Percentiles rank a stretch among this genome's conserved stretches.
These are phyloP conservation scores for Suillus variegatus DNA, from an alignment of 768 basidiomycete species.

Conservation along the genomic window DNA sequence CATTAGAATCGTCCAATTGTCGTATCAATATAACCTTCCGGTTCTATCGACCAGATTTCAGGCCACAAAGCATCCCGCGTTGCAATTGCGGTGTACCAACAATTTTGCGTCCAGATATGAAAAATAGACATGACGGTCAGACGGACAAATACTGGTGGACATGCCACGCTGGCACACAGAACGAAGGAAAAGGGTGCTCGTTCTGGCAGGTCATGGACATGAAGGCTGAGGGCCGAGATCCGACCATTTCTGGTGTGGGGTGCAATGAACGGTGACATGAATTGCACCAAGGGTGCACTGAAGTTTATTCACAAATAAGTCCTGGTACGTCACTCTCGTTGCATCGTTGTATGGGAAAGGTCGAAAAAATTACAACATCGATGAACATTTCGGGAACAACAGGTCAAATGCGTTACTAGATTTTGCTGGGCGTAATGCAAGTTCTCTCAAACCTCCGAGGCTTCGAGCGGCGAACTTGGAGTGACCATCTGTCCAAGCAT, in stretches of 20 bases:
- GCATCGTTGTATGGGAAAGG: not conserved
- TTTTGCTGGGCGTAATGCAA: not conserved
- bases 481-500: not conserved
- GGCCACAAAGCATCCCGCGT: conserved; percentile 60
- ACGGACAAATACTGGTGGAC: conserved; percentile 71
- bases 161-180: conserved; percentile 80
- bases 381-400: not conserved
- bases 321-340: not conserved
- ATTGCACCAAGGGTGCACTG: not conserved
- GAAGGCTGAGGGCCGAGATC: conserved; percentile 63
- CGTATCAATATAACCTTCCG: conserved; percentile 88
- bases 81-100: conserved; percentile 76
- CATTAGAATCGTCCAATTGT: conserved; percentile 54
- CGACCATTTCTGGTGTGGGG: conserved; percentile 33
- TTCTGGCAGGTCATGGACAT: conserved; percentile 78
- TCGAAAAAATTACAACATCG: not conserved
- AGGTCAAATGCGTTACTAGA: not conserved
- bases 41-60: conserved; percentile 84
- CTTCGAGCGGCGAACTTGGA: not conserved
- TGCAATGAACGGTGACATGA: not conserved
- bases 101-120: conserved; percentile 78
- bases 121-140: conserved; percentile 56
- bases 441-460: not conserved
- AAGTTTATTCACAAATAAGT: no score
- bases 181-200: conserved; percentile 80